phyloP scores from a whole-genome alignment of 306 rosid species.

The Dryas octopetala region DNA sequence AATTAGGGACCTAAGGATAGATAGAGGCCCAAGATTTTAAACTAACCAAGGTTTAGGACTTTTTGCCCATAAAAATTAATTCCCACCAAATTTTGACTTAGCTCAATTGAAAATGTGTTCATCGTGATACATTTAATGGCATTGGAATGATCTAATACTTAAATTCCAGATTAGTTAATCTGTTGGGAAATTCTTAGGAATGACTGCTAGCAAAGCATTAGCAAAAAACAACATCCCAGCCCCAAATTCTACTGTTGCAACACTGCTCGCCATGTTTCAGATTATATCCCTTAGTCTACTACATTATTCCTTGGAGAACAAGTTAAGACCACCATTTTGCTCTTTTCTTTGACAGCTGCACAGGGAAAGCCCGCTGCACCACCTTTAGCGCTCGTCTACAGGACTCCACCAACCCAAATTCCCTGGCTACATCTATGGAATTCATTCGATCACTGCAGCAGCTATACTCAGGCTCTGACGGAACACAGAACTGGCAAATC shows the following conservation, averaged over 20 bases:
- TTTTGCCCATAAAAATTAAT: too few species aligned
- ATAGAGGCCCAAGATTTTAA: too few species aligned
- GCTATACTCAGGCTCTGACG: constrained; percentile 46
- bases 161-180: not conserved
- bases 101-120: not conserved
- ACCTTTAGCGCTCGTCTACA: constrained; percentile 60
- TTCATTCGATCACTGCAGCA: constrained; percentile 59
- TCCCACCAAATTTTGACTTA: not conserved
- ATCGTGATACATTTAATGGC: not conserved
- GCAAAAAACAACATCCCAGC: constrained; percentile 74
- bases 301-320: not conserved
- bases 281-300: constrained; percentile 48
- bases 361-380: constrained; percentile 85
- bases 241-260: constrained; percentile 73
- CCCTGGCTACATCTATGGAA: constrained; percentile 33
- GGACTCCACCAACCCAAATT: constrained; percentile 16
- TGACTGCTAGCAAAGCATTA: constrained; percentile 56
- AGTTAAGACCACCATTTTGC: not conserved
- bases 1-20: too few species aligned
- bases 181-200: constrained; percentile 54
- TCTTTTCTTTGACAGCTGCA: constrained; percentile 41
- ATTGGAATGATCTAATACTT: not conserved
- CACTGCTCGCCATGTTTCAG: constrained; percentile 56
- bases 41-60: too few species aligned
- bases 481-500: constrained; percentile 36